These are phyloP conservation scores for Sclerotinia sclerotiorum DNA, from an alignment of 2,329 filamentous ascomycete genomes.

Conservation along the genomic window DNA sequence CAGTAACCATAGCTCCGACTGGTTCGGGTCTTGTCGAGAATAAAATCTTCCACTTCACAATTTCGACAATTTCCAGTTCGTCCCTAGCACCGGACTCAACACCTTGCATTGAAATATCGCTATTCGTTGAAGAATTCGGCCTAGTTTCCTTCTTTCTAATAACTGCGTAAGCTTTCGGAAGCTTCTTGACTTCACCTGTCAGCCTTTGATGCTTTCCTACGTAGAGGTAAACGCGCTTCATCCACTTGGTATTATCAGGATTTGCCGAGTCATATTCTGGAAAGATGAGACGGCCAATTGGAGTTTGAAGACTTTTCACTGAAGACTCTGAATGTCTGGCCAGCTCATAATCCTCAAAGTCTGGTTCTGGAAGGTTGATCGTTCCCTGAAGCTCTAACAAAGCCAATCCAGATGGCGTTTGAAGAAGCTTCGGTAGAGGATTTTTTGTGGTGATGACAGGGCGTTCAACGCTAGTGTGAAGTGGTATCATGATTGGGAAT, in stretches of 20 bases:
- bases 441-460: constrained; percentile 23
- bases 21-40: constrained; percentile 86
- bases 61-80: constrained; percentile 75
- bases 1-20: constrained; percentile 50
- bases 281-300: constrained; percentile 74
- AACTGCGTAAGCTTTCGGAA: constrained; percentile 76
- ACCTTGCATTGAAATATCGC: constrained; percentile 36
- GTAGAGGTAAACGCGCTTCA: constrained; percentile 86
- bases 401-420: constrained; percentile 85
- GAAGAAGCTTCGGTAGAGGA: constrained; percentile 77
- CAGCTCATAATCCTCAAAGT: constrained; percentile 37
- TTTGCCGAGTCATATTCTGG: constrained; percentile 66
- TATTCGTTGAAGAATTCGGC: constrained; percentile 25
- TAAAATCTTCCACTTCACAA: constrained; percentile 82
- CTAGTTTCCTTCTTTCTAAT: constrained; percentile 55
- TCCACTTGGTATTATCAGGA: constrained; percentile 68
- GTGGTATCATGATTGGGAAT: constrained; percentile 3
- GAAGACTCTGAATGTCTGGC: constrained; percentile 10
- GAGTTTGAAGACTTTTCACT: constrained; percentile 44
- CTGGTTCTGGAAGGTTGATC: constrained; percentile 68
- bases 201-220: constrained; percentile 86
- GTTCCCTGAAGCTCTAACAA: constrained; percentile 90
- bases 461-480: constrained; percentile 1
- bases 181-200: constrained; percentile 85
- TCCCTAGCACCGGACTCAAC: constrained; percentile 78